phyloP scores from a whole-genome alignment of 2,329 filamentous ascomycete genomes.

The Penicillium concentricum region DNA sequence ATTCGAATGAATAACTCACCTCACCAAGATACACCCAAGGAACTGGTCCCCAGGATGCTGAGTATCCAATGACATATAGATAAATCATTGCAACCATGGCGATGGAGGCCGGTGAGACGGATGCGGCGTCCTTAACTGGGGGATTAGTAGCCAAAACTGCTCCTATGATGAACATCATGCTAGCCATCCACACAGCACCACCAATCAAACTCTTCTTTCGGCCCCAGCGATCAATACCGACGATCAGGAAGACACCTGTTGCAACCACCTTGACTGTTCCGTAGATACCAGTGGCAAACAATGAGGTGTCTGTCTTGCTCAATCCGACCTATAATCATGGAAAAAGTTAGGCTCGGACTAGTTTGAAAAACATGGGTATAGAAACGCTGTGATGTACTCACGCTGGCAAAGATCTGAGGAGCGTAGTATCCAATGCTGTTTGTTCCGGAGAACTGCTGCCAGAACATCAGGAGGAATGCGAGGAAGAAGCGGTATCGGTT shows the following conservation, averaged over 20 bases:
- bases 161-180: constrained; percentile 44
- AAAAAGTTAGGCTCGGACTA: neutral
- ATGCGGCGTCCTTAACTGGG: constrained; percentile 25
- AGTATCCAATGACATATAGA: constrained; percentile 45
- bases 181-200: constrained; percentile 36
- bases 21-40: constrained; percentile 38
- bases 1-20: constrained; percentile 17
- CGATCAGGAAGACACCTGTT: constrained; percentile 36
- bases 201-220: constrained; percentile 36
- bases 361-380: neutral
- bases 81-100: constrained; percentile 51
- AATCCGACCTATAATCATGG: constrained; percentile 25
- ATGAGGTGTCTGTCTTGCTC: constrained; percentile 31
- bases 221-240: constrained; percentile 41
- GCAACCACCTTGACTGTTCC: constrained; percentile 41
- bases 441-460: constrained; percentile 43
- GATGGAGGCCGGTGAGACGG: constrained; percentile 33
- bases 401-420: constrained; percentile 35
- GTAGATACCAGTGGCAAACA: constrained; percentile 42
- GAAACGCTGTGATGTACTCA: constrained; percentile 16
- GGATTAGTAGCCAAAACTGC: constrained; percentile 35
- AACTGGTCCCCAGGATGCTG: constrained; percentile 25
- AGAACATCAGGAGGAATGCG: constrained; percentile 41
- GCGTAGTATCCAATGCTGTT: constrained; percentile 43
- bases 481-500: constrained; percentile 40